Conservation (phyloP, 2,329 filamentous ascomycete genomes). For the Zymoseptoria brevis region DNA sequence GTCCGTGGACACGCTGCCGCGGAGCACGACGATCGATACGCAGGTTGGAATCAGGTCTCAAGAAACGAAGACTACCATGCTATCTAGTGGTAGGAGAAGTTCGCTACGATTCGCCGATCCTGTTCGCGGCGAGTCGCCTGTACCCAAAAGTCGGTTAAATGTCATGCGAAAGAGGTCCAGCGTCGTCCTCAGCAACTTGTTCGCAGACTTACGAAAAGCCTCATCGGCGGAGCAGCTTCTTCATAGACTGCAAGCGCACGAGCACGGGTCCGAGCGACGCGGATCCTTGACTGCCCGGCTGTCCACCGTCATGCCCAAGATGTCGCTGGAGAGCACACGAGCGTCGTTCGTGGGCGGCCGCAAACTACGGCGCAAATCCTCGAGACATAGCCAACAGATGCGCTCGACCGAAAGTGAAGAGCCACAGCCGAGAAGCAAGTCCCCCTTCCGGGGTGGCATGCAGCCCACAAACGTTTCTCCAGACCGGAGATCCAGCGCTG, state of each 20-base stretch:
- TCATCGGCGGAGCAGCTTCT: neutral
- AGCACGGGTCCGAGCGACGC: neutral
- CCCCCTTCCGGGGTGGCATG: neutral
- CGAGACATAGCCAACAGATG: neutral
- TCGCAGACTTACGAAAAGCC: neutral
- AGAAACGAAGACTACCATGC: neutral
- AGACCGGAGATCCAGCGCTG: constrained; percentile 2
- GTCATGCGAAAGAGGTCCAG: constrained; percentile 9
- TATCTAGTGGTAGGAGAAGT: neutral
- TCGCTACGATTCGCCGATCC: neutral
- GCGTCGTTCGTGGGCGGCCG: neutral
- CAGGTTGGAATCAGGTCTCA: neutral
- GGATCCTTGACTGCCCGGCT: neutral
- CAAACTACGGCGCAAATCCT: constrained; percentile 1
- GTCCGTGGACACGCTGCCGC: neutral
- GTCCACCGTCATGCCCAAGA: neutral
- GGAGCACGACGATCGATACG: neutral
- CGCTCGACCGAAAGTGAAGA: neutral
- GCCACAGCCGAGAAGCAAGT: neutral
- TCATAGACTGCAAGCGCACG: neutral
- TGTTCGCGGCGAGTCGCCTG: neutral
- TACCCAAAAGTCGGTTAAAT: neutral
- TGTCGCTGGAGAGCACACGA: constrained; percentile 4
- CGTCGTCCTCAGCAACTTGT: neutral
- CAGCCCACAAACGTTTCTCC: neutral